Conservation (phyloP, 2,329 filamentous ascomycete genomes). For the Blastomyces parvus region DNA sequence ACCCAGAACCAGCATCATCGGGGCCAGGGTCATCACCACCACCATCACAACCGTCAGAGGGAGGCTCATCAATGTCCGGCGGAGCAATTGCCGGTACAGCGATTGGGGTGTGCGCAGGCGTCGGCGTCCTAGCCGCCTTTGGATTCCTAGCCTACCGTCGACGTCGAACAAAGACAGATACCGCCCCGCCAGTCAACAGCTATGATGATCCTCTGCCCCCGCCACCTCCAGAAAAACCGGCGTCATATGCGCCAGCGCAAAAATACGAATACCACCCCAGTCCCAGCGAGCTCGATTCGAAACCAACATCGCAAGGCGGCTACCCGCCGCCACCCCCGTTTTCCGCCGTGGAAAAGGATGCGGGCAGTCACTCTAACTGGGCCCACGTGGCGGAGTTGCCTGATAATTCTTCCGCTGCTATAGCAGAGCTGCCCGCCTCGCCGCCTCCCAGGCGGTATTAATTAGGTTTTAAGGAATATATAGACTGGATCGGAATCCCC, state of each 20-base stretch:
- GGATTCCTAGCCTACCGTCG: constrained; percentile 5
- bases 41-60: neutral
- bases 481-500: neutral
- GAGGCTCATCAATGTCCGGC: neutral
- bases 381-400: constrained; percentile 2
- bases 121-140: neutral
- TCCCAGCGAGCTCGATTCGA: constrained; percentile 4
- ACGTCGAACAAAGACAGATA: neutral
- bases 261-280: neutral
- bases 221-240: neutral
- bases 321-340: neutral
- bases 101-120: constrained; percentile 1
- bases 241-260: neutral
- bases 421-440: neutral
- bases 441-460: neutral
- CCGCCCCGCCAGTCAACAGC: neutral
- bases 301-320: neutral
- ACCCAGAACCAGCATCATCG: neutral
- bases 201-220: neutral
- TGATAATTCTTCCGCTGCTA: neutral
- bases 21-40: neutral
- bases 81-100: constrained; percentile 5
- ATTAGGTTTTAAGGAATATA: neutral
- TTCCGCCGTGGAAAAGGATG: neutral
- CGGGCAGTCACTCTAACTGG: neutral